phyloP scores from a whole-genome alignment of 2,329 filamentous ascomycete genomes.

The Botrytis hyacinthi region DNA sequence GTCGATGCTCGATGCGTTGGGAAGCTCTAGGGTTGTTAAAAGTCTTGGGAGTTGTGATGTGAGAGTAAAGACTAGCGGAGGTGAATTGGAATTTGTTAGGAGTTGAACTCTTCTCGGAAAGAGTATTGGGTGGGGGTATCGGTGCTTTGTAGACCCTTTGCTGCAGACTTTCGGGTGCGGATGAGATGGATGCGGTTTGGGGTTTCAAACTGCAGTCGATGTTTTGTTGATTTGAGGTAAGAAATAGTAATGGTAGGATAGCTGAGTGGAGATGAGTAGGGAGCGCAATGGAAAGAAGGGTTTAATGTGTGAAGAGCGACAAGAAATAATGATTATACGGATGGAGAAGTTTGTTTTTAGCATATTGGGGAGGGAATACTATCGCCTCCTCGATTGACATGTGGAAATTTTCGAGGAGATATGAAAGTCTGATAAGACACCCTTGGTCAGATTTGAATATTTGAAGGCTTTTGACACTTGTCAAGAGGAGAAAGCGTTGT shows the following conservation, averaged over 20 bases:
- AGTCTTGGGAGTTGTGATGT: neutral
- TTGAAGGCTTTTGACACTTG: neutral
- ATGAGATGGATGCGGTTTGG: neutral
- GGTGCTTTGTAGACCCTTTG: neutral
- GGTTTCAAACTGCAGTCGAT: neutral
- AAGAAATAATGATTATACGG: neutral
- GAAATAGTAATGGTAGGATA: neutral
- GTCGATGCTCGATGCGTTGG: neutral
- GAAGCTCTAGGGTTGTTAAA: neutral
- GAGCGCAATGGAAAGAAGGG: neutral
- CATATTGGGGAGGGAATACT: neutral
- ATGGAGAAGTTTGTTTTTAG: neutral
- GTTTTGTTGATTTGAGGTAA: neutral
- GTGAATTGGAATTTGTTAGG: neutral
- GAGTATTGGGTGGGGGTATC: neutral
- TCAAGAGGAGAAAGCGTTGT: neutral
- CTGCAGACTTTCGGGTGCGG: neutral
- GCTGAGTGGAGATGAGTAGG: neutral
- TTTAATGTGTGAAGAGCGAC: neutral
- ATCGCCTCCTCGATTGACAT: neutral
- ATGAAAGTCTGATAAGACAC: neutral
- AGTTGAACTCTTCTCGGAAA: neutral
- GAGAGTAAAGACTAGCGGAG: neutral
- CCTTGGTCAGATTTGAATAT: neutral
- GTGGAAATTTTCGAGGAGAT: neutral